Evolutionary conservation across 768 basidiomycete genomes (phyloP), one percentile per base, ranked within the genome.

Genomic region (Baorangia bicolor): DNA sequence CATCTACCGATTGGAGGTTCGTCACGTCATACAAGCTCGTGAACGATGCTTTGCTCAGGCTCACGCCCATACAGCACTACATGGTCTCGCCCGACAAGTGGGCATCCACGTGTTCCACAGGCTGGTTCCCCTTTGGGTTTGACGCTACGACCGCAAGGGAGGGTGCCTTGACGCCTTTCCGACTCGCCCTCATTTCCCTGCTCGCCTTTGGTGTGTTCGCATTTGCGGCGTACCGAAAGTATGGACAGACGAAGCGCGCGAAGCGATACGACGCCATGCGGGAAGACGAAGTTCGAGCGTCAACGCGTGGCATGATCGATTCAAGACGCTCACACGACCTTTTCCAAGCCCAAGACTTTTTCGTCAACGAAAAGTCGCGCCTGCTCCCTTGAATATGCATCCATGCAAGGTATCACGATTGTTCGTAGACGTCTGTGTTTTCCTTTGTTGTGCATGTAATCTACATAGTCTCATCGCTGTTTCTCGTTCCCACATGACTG

Each of bases 1-100:
- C 74, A 85, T 90, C 70, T 89, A 90, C 75, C 81, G 84, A 43
- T 78, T 88, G 45, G 85, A 90, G 82, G 90, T 89, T 62, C n/a
- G 74, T 70, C 20, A 25, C 16, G 23, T 11, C 23, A 11, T 23
- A 0, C 9, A 18, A 16, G 8, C 21, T 27, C 14, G 7, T 10
- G 14, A 5, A 27, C 20, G 12, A 34, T 11, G 30, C 37, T 23
- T 57, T 39, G 20, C 45, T 49, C 28, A 14, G 25, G 34, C n/a
- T 58, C 33, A 38, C 12, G 11, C 37, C 25, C 37, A 42, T 34
- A 41, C 52, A 78, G 78, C 70, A 71, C 53, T 70, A 73, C 18
- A 69, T 72, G 21, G 71, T 79, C 49, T 51, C 69, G 49, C 64
- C 66, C 48, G 74, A 78, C 55, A 63, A 68, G 55, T 78, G 77